Conservation (phyloP, 306 rosid species). For the Prunus mume region DNA sequence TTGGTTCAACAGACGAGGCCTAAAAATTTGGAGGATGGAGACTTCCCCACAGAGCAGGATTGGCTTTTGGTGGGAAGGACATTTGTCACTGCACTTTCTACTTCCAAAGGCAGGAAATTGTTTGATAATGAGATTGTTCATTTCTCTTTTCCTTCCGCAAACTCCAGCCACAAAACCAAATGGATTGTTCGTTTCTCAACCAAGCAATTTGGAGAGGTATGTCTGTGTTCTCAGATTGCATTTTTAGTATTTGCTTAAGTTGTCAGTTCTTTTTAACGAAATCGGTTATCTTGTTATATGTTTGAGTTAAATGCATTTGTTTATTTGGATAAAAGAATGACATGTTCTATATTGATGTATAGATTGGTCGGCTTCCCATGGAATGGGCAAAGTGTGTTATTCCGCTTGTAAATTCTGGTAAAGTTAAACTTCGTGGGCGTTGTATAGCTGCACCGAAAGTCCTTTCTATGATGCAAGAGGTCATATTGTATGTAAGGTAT, state of each 20-base stretch:
- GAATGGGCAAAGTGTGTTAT: slow-evolving; percentile 70
- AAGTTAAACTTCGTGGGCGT: slow-evolving; percentile 57
- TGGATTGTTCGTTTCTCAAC: slow-evolving; percentile 84
- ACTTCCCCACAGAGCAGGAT: slow-evolving; percentile 53
- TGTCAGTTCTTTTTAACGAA: not conserved
- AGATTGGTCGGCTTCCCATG: slow-evolving; percentile 91
- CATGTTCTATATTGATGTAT: not conserved
- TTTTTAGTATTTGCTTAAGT: not conserved
- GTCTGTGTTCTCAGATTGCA: not conserved
- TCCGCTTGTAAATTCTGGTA: slow-evolving; percentile 58
- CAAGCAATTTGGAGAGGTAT: slow-evolving; percentile 69
- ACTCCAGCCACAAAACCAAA: slow-evolving; percentile 28
- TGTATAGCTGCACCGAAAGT: slow-evolving; percentile 57
- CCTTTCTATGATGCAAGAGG: slow-evolving; percentile 71
- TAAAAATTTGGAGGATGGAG: slow-evolving; percentile 54
- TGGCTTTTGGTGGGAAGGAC: slow-evolving; percentile 71
- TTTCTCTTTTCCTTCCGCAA: slow-evolving; percentile 40
- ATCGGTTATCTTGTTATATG: not conserved
- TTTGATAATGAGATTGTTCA: slow-evolving; percentile 75
- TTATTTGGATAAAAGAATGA: not conserved
- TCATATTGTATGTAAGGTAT: slow-evolving; percentile 65
- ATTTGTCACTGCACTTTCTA: slow-evolving; percentile 54
- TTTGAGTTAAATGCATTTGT: not conserved
- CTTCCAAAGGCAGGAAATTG: slow-evolving; percentile 59
- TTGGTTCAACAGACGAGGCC: not conserved